A percentile compares a stretch with the other conserved stretches of the same genome.
Evolutionary conservation across 73 alveolate species (phyloP).

Genomic region (Paramecium biaurelia): DNA sequence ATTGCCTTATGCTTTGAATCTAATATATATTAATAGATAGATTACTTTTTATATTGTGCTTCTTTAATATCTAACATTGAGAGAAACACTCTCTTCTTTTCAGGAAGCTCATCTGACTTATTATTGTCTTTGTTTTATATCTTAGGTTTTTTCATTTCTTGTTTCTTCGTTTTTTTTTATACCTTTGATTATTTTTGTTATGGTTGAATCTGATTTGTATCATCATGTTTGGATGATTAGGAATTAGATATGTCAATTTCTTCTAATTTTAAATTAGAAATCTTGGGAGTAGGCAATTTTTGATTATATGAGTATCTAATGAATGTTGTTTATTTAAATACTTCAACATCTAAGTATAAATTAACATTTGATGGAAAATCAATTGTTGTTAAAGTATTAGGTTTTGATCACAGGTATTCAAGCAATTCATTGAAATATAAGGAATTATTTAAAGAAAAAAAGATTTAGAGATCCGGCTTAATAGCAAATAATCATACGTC

Average conservation of each 20-base stretch:
- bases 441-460: neutral
- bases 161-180: neutral
- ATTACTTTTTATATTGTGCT: neutral
- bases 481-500: neutral
- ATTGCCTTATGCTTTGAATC: neutral
- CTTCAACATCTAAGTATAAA: neutral
- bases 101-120: neutral
- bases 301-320: neutral
- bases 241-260: neutral
- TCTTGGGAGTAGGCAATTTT: neutral
- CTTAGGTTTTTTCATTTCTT: neutral
- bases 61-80: constrained; percentile 23
- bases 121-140: neutral
- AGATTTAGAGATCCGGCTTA: neutral
- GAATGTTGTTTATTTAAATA: neutral
- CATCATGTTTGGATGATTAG: neutral
- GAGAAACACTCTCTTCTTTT: neutral
- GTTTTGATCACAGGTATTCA: neutral
- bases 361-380: neutral
- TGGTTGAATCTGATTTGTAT: neutral
- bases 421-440: neutral
- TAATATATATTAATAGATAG: neutral
- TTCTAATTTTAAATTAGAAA: neutral
- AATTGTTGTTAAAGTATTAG: neutral
- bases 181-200: neutral